Evolutionary conservation across 108 stramenopile species (phyloP), one percentile per base, ranked within the genome.

Genomic region (Cyclotella baltica): DNA sequence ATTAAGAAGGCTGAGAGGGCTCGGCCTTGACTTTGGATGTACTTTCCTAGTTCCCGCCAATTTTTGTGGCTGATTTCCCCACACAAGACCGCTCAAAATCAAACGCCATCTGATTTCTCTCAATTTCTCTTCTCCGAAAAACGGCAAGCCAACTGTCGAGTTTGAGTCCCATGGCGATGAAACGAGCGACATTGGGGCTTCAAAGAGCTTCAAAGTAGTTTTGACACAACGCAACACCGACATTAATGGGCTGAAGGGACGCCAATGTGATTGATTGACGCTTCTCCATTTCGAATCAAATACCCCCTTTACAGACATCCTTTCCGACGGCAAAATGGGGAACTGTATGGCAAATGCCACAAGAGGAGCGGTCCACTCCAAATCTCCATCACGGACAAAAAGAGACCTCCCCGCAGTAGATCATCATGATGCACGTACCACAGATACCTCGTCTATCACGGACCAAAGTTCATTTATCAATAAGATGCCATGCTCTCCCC

Each of bases 291-390:
- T 13, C 40, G 40, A 6, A 43, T 43, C 40, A 43, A 43, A 43
- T 43, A 6, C n/a, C n/a, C n/a, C n/a, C n/a, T n/a, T n/a, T n/a
- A n/a, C n/a, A n/a, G n/a, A n/a, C n/a, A n/a, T n/a, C n/a, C n/a
- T n/a, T n/a, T n/a, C n/a, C n/a, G n/a, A n/a, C n/a, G n/a, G 6
- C 2, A 48, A 4, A 48, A 58, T 55, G 53, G 69, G 69, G 22
- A 70, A 65, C 63, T 65, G 63, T 22, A 65, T 65, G 43, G 27
- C 38, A 18, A 43, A 65, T 0, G 13, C 37, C 20, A 46, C 63
- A 9, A 33, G 4, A 16, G 37, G 23, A n/a, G 63, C 40, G 1
- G 22, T 61, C 31, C 30, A 34, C 30, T 1, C 59, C 29, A 50
- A 18, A 43, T 43, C 13, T 35, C 62, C 33, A 28, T 18, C 13